phyloP scores from a whole-genome alignment of 1,284 basidiomycete species.

The Butyriboletus pseudospeciosus region DNA sequence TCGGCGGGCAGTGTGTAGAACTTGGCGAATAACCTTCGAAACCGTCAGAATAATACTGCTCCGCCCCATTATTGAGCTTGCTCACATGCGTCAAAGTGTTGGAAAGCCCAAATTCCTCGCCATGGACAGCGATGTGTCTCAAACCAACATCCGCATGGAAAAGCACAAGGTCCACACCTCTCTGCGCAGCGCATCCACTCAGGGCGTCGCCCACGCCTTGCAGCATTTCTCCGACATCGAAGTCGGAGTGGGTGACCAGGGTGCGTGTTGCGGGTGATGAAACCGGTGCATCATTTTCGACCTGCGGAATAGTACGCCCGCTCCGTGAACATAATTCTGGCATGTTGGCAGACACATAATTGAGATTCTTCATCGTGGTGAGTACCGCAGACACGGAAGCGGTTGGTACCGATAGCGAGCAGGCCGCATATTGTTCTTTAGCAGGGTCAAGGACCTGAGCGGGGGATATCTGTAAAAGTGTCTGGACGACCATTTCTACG shows the following conservation, averaged over 20 bases:
- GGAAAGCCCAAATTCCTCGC: conserved; percentile 78
- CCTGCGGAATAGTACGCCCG: conserved; percentile 14
- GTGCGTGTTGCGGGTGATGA: conserved; percentile 17
- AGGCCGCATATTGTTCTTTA: conserved; percentile 86
- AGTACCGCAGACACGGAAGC: conserved; percentile 84
- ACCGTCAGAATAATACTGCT: conserved; percentile 15
- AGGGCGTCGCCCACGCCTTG: conserved; percentile 80
- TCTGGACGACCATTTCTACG: conserved; percentile 83
- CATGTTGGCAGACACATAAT: conserved; percentile 85
- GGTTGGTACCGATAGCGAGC: conserved; percentile 78
- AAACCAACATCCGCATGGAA: conserved; percentile 83
- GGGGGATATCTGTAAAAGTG: conserved; percentile 81
- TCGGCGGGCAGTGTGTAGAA: conserved; percentile 60
- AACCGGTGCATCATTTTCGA: conserved; percentile 17
- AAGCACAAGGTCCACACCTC: conserved; percentile 81
- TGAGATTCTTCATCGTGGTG: conserved; percentile 85
- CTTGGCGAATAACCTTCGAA: conserved; percentile 76
- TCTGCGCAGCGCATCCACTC: conserved; percentile 78
- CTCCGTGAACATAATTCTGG: conserved; percentile 35
- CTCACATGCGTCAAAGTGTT: conserved; percentile 82
- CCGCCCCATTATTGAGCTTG: conserved; percentile 12
- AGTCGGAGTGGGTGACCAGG: conserved; percentile 35
- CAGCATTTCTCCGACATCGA: conserved; percentile 69
- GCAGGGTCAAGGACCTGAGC: conserved; percentile 86
- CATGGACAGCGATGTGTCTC: conserved; percentile 78